phyloP scores from a whole-genome alignment of 371 early-diverging fungal species.

The Mortierella sp. region DNA sequence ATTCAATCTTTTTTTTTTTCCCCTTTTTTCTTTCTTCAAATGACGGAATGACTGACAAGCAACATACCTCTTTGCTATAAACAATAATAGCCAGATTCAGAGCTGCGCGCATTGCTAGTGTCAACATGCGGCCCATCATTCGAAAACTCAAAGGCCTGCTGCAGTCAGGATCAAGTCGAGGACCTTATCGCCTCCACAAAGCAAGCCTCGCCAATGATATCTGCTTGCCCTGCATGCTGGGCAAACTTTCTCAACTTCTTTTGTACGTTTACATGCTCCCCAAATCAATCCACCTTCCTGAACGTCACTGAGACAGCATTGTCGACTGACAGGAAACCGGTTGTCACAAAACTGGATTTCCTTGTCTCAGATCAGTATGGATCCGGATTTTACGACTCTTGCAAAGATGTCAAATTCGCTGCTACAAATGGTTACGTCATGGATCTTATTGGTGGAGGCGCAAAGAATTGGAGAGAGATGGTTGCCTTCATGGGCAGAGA shows the following conservation, averaged over 20 bases:
- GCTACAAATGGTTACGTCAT: constrained; percentile 78
- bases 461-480: constrained; percentile 77
- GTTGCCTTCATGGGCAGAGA: constrained; percentile 75
- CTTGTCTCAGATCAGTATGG: constrained; percentile 74
- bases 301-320: constrained; percentile 65
- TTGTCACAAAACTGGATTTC: constrained; percentile 69
- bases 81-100: constrained; percentile 58
- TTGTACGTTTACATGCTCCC: constrained; percentile 81
- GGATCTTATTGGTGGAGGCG: constrained; percentile 84
- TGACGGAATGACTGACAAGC: neutral
- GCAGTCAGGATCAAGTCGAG: constrained; percentile 70
- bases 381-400: constrained; percentile 75
- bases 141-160: constrained; percentile 70
- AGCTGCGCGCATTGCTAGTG: constrained; percentile 63
- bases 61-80: neutral
- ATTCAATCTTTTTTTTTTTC: neutral
- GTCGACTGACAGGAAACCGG: constrained; percentile 44
- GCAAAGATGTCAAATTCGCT: constrained; percentile 83
- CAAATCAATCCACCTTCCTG: constrained; percentile 78
- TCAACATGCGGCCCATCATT: constrained; percentile 72
- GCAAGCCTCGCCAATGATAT: constrained; percentile 69
- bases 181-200: constrained; percentile 65
- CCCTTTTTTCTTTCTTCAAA: neutral
- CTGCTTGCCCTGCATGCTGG: constrained; percentile 85
- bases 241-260: constrained; percentile 78